phyloP scores from a whole-genome alignment of 495 filamentous ascomycete species.

The Neurospora sp. region DNA sequence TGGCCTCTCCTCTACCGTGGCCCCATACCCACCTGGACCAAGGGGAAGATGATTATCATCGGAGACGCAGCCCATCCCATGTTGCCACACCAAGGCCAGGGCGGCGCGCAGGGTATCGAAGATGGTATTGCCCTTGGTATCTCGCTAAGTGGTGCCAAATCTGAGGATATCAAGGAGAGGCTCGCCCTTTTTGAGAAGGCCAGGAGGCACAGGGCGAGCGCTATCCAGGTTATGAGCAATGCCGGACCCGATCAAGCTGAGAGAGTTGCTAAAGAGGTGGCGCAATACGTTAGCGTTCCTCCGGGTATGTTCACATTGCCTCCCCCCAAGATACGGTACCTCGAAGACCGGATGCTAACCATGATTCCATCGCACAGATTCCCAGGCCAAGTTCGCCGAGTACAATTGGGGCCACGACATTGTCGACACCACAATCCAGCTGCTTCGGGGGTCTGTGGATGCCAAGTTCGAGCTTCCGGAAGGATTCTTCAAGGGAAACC shows the following conservation, averaged over 20 bases:
- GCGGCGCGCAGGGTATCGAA: constrained; percentile 38
- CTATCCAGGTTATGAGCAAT: constrained; percentile 40
- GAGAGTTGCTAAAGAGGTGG: constrained; percentile 12
- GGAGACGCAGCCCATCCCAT: constrained; percentile 44
- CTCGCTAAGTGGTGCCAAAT: constrained; percentile 14
- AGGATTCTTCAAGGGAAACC: constrained; percentile 4
- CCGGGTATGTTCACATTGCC: constrained; percentile 8
- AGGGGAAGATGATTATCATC: constrained; percentile 31
- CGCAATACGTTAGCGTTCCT: constrained; percentile 13
- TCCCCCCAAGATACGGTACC: background rate
- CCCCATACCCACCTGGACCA: constrained; percentile 26
- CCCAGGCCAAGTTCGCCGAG: constrained; percentile 13
- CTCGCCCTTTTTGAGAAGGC: constrained; percentile 43
- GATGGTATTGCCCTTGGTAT: constrained; percentile 34
- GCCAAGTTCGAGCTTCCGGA: constrained; percentile 12
- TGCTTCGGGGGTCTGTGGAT: constrained; percentile 5
- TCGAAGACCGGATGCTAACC: background rate
- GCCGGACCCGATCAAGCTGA: constrained; percentile 17
- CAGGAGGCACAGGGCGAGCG: constrained; percentile 40
- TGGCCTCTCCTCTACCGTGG: constrained; percentile 35
- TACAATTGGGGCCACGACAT: constrained; percentile 21
- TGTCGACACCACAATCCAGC: constrained; percentile 2
- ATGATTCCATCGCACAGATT: constrained; percentile 1
- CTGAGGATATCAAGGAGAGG: constrained; percentile 28
- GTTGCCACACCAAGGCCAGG: constrained; percentile 42